Base-by-base conservation (phyloP, 352 stramenopile genomes). In the Pseudoperonospora humuli region DNA sequence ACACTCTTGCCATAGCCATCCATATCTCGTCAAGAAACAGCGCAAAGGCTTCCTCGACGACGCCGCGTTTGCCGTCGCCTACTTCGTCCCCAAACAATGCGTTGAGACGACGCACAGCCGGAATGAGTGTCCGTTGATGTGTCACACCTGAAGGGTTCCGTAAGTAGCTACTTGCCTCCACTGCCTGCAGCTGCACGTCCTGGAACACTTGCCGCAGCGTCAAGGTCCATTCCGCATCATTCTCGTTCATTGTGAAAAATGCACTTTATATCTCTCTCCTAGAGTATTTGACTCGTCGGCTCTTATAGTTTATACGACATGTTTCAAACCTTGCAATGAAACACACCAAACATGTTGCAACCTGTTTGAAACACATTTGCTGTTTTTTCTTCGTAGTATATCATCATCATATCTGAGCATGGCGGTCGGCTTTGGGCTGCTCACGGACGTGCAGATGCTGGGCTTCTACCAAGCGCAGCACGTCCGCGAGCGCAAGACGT, bases 401-500 rank as follows among this genome's bases (percentile, higher is more conserved):
- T 1, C 3, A 29, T 5, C 1, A 29, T 29, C n/a, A n/a, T n/a
- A n/a, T n/a, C n/a, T n/a, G n/a, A n/a, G n/a, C n/a, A n/a, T n/a
- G n/a, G n/a, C n/a, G 26, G 26, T 83, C 23, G 62, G 61, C 61
- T 87, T 86, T 50, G 68, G 64, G 28, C 61, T 75, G 57, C 63
- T 87, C 33, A 46, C 57, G 24, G 67, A 84, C 48, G 73, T 90
- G 53, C 68, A 86, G 61, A 74, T 90, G 62, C 59, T 87, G 50
- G 78, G 78, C 32, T 90, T 81, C 60, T 90, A 86, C 67, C 68
- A 82, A 50, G 77, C 75, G 29, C 67, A 76, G 62, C 63, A 84
- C 47, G 17, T 36, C 11, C 52, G 58, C 28, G 63, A 62, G 23
- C 56, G 61, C 29, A 70, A 69, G 52, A 55, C 59, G 15, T 90